Evolutionary conservation across 164 flowering plant genomes (phyloP).

Genomic region (Echeveria elegans): DNA sequence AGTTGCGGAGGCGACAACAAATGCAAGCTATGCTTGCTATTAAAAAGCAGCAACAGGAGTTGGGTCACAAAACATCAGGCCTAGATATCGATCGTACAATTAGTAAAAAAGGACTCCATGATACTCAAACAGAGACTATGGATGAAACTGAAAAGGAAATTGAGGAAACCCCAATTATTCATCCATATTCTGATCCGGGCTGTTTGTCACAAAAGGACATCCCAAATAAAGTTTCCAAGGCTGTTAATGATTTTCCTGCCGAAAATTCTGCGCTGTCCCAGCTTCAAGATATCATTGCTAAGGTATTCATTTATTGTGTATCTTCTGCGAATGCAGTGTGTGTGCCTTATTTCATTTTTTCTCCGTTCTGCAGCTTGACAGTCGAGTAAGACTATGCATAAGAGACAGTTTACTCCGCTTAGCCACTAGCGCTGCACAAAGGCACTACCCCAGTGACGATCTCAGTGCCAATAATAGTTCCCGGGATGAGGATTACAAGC

Average conservation of each 20-base stretch:
- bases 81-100: slow-evolving; percentile 16
- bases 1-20: slow-evolving; percentile 75
- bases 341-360: neutral
- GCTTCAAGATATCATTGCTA: slow-evolving; percentile 57
- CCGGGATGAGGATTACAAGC: slow-evolving; percentile 29
- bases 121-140: slow-evolving; percentile 20
- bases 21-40: slow-evolving; percentile 87
- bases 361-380: slow-evolving; percentile 56
- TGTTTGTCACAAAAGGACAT: slow-evolving; percentile 42
- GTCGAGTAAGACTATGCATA: slow-evolving; percentile 50
- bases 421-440: slow-evolving; percentile 68
- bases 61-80: slow-evolving; percentile 28
- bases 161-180: slow-evolving; percentile 30
- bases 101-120: slow-evolving; percentile 19
- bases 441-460: slow-evolving; percentile 45
- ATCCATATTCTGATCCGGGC: slow-evolving; percentile 30
- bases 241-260: slow-evolving; percentile 30
- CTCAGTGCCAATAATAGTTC: slow-evolving; percentile 33
- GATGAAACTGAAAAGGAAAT: slow-evolving; percentile 25
- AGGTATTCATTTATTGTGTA: slow-evolving; percentile 31
- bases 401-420: slow-evolving; percentile 82
- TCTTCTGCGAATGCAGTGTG: slow-evolving; percentile 9
- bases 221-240: slow-evolving; percentile 28
- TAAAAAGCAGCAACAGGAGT: slow-evolving; percentile 66
- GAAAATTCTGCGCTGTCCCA: slow-evolving; percentile 49